Evolutionary conservation across 495 filamentous ascomycete species (phyloP), one percentile per base, ranked within the genome.

Genomic region (Xylaria intraflava): DNA sequence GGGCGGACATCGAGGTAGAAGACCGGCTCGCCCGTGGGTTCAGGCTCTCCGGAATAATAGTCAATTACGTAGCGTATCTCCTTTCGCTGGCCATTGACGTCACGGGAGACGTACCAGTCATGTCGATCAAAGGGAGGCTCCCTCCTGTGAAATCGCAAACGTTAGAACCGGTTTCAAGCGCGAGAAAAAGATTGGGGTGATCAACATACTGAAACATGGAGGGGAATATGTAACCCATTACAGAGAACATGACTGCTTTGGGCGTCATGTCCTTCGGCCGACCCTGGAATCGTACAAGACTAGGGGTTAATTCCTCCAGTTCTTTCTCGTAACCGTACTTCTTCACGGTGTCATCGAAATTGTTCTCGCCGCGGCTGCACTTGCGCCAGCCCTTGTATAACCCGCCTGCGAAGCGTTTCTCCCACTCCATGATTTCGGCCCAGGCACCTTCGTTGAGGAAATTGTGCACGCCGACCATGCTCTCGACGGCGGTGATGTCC

Each of bases 1-100:
- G 93, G 93, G 53, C 93, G 78, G n/a, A 99, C 94, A 67, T 99
- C 93, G 42, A 99, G 80, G 65, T 84, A 97, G 73, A 99, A 99
- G 6, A 97, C 91, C 2, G 93, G 90, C 62, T 96, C 90, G 2
- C 93, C 93, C 0, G 83, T 90, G 3, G 87, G 84, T 59, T 98
- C 93, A 0, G 88, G 86, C 16, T 85, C 83, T 0, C 83, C 94
- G 7, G 85, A 85, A 69, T 99, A 99, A 69, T 97, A 99, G 65
- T 99, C 93, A 62, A 99, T 99, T 46, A 99, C 86, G 66, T 99
- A 99, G 55, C 93, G 80, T 40, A 95, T 77, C 75, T 96, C 89
- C 65, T 82, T 83, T 51, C 65, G 68, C 57, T 78, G 26, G 5
- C 80, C 78, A n/a, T 82, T 70, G 16, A 77, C 69, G 20, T 80